phyloP scores from a whole-genome alignment of 495 filamentous ascomycete species.

The Neurospora sp. region DNA sequence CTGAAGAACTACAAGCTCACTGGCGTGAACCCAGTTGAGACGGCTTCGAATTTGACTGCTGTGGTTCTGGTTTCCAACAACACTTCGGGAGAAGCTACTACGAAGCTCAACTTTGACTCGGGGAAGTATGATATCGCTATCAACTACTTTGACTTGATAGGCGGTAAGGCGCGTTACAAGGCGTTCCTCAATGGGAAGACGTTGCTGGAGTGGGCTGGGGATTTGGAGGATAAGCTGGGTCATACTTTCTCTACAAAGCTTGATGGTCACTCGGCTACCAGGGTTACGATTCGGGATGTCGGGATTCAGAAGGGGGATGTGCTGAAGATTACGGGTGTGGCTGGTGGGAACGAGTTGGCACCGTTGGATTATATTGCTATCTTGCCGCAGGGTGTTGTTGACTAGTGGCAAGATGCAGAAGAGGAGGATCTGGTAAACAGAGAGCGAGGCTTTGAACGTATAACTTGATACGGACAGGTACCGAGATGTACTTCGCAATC shows the following conservation, averaged over 20 bases:
- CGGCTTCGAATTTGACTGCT: slow-evolving; percentile 31
- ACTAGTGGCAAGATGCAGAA: slow-evolving; percentile 23
- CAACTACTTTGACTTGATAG: slow-evolving; percentile 54
- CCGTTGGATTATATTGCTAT: slow-evolving; percentile 59
- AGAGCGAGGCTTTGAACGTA: background rate
- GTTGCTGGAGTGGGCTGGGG: slow-evolving; percentile 48
- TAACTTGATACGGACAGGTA: background rate
- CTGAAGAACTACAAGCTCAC: slow-evolving; percentile 44
- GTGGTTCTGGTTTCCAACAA: slow-evolving; percentile 27
- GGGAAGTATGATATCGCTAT: slow-evolving; percentile 55
- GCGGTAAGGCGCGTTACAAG: slow-evolving; percentile 40
- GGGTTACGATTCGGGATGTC: slow-evolving; percentile 47
- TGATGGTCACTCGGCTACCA: slow-evolving; percentile 53
- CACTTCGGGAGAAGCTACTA: slow-evolving; percentile 39
- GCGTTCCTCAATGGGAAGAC: slow-evolving; percentile 40
- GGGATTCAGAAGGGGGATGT: slow-evolving; percentile 42
- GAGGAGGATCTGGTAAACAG: no score
- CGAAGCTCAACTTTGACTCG: slow-evolving; percentile 34
- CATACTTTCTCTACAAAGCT: slow-evolving; percentile 45
- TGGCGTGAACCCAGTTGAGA: slow-evolving; percentile 43
- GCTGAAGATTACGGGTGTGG: slow-evolving; percentile 48
- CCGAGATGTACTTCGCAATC: background rate
- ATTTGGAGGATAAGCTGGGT: slow-evolving; percentile 46
- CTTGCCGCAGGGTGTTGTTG: slow-evolving; percentile 48
- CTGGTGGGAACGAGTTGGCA: slow-evolving; percentile 51